Evolutionary conservation across 1,139 yeast genomes (phyloP), one percentile per base, ranked within the genome.

Genomic region (Debaryomyces udenii): DNA sequence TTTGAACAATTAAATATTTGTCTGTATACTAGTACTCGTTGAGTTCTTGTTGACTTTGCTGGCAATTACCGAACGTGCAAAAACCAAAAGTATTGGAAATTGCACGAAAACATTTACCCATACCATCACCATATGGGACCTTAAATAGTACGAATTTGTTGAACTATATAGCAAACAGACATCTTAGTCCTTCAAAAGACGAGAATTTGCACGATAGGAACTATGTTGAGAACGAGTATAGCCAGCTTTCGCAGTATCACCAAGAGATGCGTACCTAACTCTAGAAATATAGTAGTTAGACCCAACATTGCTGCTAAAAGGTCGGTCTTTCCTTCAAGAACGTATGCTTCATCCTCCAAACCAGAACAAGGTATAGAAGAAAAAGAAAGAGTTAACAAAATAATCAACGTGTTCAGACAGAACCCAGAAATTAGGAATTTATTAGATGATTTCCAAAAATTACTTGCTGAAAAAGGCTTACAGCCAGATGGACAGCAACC

Each of bases 381-480:
- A 17, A 42, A 51, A 10, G 48, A 46, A 23, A 56, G 53, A 37
- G 45, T 63, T 3, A 47, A 50, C 11, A 51, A 59, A 17, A 52
- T 59, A 7, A 37, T 48, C 9, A 44, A 48, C 7, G 49, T 52
- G 20, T 50, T 64, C n/a, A 47, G 53, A 30, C 45, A 48, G 11
- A 55, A 57, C 40, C 72, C 73, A 3, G 64, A 64, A 39, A 55
- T 68, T 31, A 47, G 56, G 38, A 43, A 55, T 30, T 48, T 62
- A 18, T 56, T 68, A 36, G 51, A 55, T 6, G 63, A 66, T 27
- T 67, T 72, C 44, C 71, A 66, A 48, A 43, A 46, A 6, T 51
- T 67, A 17, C 59, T 71, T 42, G 55, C 56, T 22, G 51, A 49
- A 3, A 70, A 70, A 46, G 76, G 76, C 14, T 57, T 68, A 35